phyloP scores from a whole-genome alignment of 495 filamentous ascomycete genomes.

The Staphylotrichum longicolle region DNA sequence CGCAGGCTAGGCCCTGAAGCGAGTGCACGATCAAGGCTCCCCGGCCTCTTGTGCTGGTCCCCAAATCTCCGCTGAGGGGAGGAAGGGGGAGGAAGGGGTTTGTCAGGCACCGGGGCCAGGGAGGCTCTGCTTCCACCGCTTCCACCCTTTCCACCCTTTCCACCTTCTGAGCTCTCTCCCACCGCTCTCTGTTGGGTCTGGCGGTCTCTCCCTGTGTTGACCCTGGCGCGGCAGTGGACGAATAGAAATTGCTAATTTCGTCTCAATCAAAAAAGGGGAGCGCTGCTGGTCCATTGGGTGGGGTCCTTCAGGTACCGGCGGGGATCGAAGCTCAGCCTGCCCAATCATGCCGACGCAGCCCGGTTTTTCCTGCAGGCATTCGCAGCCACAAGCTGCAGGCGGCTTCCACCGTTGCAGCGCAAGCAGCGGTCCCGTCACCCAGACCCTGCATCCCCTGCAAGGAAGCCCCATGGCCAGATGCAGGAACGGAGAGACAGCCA shows the following conservation, averaged over 20 bases:
- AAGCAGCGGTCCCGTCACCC: constrained; percentile 12
- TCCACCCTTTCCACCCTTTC: too few species aligned
- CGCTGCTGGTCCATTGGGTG: constrained; percentile 10
- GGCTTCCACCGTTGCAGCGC: constrained; percentile 8
- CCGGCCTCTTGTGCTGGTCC: constrained; percentile 17
- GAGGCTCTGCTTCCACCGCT: constrained; percentile 7
- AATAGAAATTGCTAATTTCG: constrained; percentile 41
- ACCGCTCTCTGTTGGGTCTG: background rate
- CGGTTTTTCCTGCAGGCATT: constrained; percentile 19
- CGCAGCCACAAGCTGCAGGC: constrained; percentile 6
- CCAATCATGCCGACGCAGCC: constrained; percentile 15
- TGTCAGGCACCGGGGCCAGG: constrained; percentile 24
- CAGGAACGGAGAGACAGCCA: constrained; percentile 25
- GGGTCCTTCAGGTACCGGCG: constrained; percentile 16
- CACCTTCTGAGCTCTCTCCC: background rate
- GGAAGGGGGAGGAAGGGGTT: constrained; percentile 15
- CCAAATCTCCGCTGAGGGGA: constrained; percentile 34
- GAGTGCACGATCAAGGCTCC: constrained; percentile 18
- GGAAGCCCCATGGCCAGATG: constrained; percentile 17
- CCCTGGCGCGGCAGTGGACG: constrained; percentile 24
- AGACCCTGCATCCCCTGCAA: constrained; percentile 5
- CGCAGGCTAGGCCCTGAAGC: constrained; percentile 20
- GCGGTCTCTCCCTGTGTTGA: background rate
- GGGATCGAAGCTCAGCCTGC: background rate
- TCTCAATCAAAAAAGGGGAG: constrained; percentile 34